Evolutionary conservation across 345 rosid genomes (phyloP), one percentile per base, ranked within the genome.

Genomic region (Brassica incana): DNA sequence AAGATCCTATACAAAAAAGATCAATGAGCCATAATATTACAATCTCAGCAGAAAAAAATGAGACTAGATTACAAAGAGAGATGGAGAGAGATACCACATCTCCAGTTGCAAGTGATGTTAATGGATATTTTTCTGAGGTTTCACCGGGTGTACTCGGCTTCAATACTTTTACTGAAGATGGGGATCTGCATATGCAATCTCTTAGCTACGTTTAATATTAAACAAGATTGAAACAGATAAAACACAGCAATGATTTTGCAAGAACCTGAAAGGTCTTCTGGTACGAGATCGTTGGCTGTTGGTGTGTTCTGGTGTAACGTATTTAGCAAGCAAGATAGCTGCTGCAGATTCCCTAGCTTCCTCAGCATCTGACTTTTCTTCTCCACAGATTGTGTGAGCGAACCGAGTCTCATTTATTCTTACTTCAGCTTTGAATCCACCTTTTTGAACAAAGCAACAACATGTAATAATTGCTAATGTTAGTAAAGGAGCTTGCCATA

Each of bases 271-370:
- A 9, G 48, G 48, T 40, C 48, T 1, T 8, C 48, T 8, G 48
- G 0, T 40, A 40, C 1, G 48, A 40, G 2, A 8, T 36, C 48
- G 59, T 33, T 72, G 15, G 27, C 5, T 63, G 65, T 6, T 60
- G 15, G 23, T 54, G 10, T 54, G 38, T 65, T 11, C 5, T 33
- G 23, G 2, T 23, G 69, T 81, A 88, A 72, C 72, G 65, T 82
- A 18, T 38, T 74, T 59, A 88, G 67, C 86, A 90, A 61, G 65
- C 70, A 69, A 61, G 65, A 68, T 67, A 23, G 62, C 38, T 0
- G 94, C 96, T 7, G 94, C 91, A 0, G 91, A 89, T 75, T 87
- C 87, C 74, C 96, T 90, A 45, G 97, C 94, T 66, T 84, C 84
- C 6, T 38, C 79, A 18, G 92, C 84, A 56, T 67, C 77, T 30